These are phyloP conservation scores for Trichoderma simmonsii DNA, from an alignment of 2,329 filamentous ascomycete species.

Conservation along the genomic window DNA sequence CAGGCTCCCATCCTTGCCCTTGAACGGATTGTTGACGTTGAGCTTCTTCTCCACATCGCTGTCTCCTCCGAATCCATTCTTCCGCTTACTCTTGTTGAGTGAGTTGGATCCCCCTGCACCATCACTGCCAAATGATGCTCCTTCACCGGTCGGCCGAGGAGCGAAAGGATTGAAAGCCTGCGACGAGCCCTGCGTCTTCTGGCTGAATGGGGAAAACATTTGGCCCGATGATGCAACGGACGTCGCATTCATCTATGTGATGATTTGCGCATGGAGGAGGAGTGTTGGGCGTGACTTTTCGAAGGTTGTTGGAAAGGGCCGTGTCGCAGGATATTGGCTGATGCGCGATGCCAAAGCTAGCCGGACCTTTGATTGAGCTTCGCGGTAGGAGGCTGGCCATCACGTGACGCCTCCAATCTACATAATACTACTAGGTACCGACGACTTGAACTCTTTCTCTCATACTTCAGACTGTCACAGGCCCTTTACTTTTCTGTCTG, in stretches of 20 bases:
- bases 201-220: constrained; percentile 39
- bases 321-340: constrained; percentile 10
- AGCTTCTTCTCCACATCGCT: constrained; percentile 29
- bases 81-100: constrained; percentile 28
- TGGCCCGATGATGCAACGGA: constrained; percentile 40
- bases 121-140: constrained; percentile 33
- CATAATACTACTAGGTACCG: neutral
- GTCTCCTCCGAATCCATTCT: constrained; percentile 26
- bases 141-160: constrained; percentile 23
- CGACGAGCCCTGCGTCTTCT: constrained; percentile 35
- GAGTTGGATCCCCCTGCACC: constrained; percentile 29
- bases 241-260: constrained; percentile 38
- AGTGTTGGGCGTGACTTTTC: constrained; percentile 2
- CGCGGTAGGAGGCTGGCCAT: constrained; percentile 10
- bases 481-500: neutral
- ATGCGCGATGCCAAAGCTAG: constrained; percentile 11
- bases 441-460: neutral
- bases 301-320: neutral
- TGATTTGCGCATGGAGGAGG: constrained; percentile 34
- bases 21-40: constrained; percentile 28
- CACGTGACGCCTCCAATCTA: constrained; percentile 12
- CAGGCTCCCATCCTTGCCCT: constrained; percentile 21
- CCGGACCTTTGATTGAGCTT: constrained; percentile 17
- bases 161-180: constrained; percentile 38
- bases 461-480: neutral